Evolutionary conservation across 345 rosid genomes (phyloP).

Genomic region (Hypericum perforatum): DNA sequence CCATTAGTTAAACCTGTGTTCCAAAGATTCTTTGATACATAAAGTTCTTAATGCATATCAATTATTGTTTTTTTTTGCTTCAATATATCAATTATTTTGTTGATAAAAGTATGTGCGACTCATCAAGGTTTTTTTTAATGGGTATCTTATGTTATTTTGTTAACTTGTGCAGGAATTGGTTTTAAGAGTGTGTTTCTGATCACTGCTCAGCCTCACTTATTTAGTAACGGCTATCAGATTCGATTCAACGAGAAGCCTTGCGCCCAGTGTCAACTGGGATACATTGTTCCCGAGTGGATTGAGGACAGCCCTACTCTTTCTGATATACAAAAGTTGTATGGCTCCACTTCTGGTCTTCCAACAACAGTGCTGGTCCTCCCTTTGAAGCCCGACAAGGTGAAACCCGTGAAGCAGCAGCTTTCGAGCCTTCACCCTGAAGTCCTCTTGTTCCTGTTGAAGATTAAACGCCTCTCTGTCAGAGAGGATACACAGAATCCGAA

Average conservation of each 20-base stretch:
- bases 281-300: slow-evolving; percentile 75
- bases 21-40: too few relatives aligned
- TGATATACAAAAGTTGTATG: slow-evolving; percentile 43
- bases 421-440: slow-evolving; percentile 61
- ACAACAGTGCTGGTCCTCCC: slow-evolving; percentile 55
- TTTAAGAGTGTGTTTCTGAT: slow-evolving; percentile 66
- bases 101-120: too few relatives aligned
- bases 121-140: too few relatives aligned
- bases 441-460: slow-evolving; percentile 48
- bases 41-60: too few relatives aligned
- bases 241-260: slow-evolving; percentile 58
- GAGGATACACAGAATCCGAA: slow-evolving; percentile 37
- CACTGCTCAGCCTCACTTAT: slow-evolving; percentile 44
- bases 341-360: slow-evolving; percentile 37
- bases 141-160: not conserved
- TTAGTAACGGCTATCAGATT: slow-evolving; percentile 62
- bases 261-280: slow-evolving; percentile 49
- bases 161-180: slow-evolving; percentile 39
- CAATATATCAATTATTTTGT: too few relatives aligned
- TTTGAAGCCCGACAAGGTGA: slow-evolving; percentile 48
- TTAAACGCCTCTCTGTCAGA: slow-evolving; percentile 54
- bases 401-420: slow-evolving; percentile 59
- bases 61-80: too few relatives aligned
- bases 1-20: too few relatives aligned
- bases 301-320: slow-evolving; percentile 39